Evolutionary conservation across 306 rosid species (phyloP).

Genomic region (Vigna angularis): DNA sequence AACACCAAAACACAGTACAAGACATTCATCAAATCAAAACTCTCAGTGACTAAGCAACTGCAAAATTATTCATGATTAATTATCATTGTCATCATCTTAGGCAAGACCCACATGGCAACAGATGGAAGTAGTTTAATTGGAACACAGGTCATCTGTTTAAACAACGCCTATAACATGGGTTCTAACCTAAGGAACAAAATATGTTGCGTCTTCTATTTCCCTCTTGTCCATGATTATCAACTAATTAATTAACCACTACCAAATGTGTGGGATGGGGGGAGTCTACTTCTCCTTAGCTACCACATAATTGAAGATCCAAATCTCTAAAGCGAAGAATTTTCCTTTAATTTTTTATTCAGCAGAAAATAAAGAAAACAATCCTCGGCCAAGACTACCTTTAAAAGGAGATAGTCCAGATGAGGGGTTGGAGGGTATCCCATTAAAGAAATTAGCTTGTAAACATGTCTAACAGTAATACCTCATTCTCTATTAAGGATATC

Average conservation of each 20-base stretch:
- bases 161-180: not conserved
- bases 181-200: not conserved
- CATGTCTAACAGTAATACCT: no score
- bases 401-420: no score
- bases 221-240: not conserved
- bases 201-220: not conserved
- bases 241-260: not conserved
- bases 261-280: no score
- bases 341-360: not conserved
- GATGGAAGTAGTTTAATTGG: not conserved
- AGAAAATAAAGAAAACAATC: no score
- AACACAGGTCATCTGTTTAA: not conserved
- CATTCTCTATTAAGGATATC: no score
- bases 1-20: constrained; percentile 31
- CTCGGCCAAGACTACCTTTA: no score
- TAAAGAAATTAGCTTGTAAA: no score
- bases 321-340: not conserved
- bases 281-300: not conserved
- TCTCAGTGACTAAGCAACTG: constrained; percentile 10
- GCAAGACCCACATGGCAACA: not conserved
- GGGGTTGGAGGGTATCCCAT: no score
- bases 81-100: not conserved
- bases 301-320: not conserved
- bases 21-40: constrained; percentile 34
- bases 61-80: not conserved